Percentiles rank a stretch among this genome's conserved stretches.
phyloP scores from a whole-genome alignment of 106 monocot species.

The Acorus calamus region DNA sequence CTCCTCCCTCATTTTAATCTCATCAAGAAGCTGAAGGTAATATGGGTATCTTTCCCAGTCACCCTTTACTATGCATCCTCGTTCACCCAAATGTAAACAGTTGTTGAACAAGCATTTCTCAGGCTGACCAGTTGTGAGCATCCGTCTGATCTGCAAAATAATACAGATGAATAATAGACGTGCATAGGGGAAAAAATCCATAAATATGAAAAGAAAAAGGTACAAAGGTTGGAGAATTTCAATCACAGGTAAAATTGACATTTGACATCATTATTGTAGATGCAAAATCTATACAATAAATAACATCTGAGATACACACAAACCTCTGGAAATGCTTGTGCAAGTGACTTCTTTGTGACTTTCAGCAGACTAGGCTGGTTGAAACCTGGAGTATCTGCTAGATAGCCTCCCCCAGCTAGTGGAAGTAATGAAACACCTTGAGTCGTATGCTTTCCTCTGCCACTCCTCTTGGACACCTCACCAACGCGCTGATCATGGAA shows the following conservation, averaged over 20 bases:
- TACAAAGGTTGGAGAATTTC: background rate
- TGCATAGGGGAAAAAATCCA: background rate
- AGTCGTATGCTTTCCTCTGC: constrained; percentile 89
- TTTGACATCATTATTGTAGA: background rate
- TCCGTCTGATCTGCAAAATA: constrained; percentile 52
- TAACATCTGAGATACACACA: background rate
- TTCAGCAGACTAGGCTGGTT: constrained; percentile 77
- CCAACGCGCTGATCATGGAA: constrained; percentile 79
- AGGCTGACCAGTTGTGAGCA: constrained; percentile 37
- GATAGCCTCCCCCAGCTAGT: constrained; percentile 64
- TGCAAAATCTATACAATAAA: background rate
- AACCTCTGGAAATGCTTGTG: constrained; percentile 89
- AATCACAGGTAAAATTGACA: too few species aligned
- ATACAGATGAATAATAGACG: constrained; percentile 1
- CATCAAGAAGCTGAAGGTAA: constrained; percentile 86
- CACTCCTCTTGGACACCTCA: constrained; percentile 75
- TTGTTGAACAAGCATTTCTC: constrained; percentile 68
- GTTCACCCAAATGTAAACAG: constrained; percentile 82
- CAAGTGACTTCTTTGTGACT: constrained; percentile 70
- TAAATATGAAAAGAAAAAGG: background rate
- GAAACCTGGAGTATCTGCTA: constrained; percentile 95
- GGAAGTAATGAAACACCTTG: constrained; percentile 87
- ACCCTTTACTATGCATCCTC: constrained; percentile 71
- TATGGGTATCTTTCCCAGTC: constrained; percentile 97
- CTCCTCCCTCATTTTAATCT: constrained; percentile 86